Percentiles rank a stretch among this genome's conserved stretches.
These are phyloP conservation scores for Herpetospermum pedunculosum DNA, from an alignment of 306 rosid genomes.

Conservation along the genomic window DNA sequence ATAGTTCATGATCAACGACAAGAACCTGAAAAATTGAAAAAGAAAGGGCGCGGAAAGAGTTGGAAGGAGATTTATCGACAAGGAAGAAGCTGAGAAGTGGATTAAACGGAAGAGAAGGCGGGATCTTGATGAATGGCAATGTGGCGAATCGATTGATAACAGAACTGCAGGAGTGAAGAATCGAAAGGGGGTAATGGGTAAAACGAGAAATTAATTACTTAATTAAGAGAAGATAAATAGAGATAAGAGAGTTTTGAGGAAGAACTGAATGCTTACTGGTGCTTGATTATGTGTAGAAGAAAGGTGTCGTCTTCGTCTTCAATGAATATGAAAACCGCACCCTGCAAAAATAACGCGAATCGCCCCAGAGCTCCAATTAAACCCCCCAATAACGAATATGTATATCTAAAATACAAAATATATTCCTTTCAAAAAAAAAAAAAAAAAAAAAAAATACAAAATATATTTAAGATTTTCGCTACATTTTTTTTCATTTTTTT, in stretches of 20 bases:
- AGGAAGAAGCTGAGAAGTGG: background rate
- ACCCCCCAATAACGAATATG: background rate
- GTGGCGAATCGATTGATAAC: background rate
- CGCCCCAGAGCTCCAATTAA: background rate
- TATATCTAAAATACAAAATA: background rate
- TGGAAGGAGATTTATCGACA: background rate
- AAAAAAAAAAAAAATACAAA: background rate
- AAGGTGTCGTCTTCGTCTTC: background rate
- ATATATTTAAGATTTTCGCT: background rate
- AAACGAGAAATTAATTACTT: background rate
- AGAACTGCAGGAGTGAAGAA: background rate
- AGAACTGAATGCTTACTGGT: background rate
- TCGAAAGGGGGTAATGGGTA: background rate
- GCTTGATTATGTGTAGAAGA: background rate
- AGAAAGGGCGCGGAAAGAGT: background rate
- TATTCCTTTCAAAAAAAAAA: no score
- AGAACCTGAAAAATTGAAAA: background rate
- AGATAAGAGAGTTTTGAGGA: background rate
- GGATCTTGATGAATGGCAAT: background rate
- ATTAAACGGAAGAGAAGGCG: background rate
- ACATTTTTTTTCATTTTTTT: no score
- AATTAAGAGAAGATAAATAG: background rate
- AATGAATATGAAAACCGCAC: conserved; percentile 2
- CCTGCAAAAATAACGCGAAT: background rate
- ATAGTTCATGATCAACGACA: conserved; percentile 9